Conservation (phyloP, 768 basidiomycete species). For the Neoboletus subvelutipes region DNA sequence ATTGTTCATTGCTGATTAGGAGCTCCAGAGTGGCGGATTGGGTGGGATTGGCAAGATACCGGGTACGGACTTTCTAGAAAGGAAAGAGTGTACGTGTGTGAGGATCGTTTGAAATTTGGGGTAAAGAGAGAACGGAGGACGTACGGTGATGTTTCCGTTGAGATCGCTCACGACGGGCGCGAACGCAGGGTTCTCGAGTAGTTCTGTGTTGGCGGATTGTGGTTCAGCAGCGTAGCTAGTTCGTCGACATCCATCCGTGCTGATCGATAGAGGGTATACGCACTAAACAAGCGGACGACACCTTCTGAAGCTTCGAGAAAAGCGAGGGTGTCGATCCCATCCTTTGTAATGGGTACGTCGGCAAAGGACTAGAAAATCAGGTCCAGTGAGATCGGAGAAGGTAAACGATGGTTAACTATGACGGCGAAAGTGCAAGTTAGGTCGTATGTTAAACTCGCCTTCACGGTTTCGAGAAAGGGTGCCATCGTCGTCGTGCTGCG, state of each 20-base stretch:
- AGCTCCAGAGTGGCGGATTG: slow-evolving; percentile 78
- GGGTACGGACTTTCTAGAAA: slow-evolving; percentile 81
- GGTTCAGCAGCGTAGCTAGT: neutral
- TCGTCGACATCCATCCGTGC: neutral
- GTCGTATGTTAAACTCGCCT: slow-evolving; percentile 38
- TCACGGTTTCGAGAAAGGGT: slow-evolving; percentile 71
- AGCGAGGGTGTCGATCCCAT: slow-evolving; percentile 81
- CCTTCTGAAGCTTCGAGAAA: slow-evolving; percentile 91
- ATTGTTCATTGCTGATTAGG: slow-evolving; percentile 80
- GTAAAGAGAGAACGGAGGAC: slow-evolving; percentile 17
- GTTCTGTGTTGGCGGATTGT: slow-evolving; percentile 13
- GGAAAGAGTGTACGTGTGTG: neutral
- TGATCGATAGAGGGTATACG: slow-evolving; percentile 21
- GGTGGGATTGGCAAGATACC: slow-evolving; percentile 65
- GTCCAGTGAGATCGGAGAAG: neutral
- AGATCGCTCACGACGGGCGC: slow-evolving; percentile 80
- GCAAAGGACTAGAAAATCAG: slow-evolving; percentile 72
- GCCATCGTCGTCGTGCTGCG: slow-evolving; percentile 49
- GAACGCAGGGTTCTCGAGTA: slow-evolving; percentile 55
- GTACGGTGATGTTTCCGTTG: slow-evolving; percentile 86
- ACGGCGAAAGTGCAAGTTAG: neutral
- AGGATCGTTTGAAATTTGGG: neutral
- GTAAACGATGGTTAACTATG: neutral
- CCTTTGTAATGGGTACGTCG: slow-evolving; percentile 82
- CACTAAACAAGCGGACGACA: slow-evolving; percentile 89